phyloP scores from a whole-genome alignment of 2,329 filamentous ascomycete genomes.

The Trichoderma koningii region DNA sequence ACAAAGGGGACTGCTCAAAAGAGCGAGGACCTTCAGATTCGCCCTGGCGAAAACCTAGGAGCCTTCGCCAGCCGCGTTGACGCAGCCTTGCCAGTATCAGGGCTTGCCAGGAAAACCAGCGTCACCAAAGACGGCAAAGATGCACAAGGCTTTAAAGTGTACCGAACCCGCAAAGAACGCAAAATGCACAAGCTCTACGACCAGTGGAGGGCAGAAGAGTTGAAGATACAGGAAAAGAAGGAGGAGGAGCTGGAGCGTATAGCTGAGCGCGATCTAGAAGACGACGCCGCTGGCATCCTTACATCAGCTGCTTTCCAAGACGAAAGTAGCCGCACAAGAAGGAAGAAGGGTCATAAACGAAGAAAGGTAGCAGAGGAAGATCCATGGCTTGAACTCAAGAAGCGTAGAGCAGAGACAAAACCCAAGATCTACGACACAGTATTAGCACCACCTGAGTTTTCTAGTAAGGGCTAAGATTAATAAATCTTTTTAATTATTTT shows the following conservation, averaged over 20 bases:
- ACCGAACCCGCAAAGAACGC: slow-evolving; percentile 79
- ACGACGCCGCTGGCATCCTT: slow-evolving; percentile 52
- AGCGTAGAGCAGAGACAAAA: slow-evolving; percentile 60
- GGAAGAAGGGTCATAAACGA: slow-evolving; percentile 41
- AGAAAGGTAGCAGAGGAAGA: slow-evolving; percentile 63
- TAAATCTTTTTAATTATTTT: slow-evolving; percentile 2
- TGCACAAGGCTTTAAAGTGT: slow-evolving; percentile 64
- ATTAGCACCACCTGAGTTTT: slow-evolving; percentile 73
- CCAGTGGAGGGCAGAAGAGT: slow-evolving; percentile 71
- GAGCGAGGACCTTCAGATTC: slow-evolving; percentile 64
- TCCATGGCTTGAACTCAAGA: slow-evolving; percentile 75
- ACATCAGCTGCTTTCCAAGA: slow-evolving; percentile 48
- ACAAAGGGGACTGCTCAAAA: slow-evolving; percentile 32
- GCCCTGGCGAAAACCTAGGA: slow-evolving; percentile 78
- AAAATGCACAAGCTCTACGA: slow-evolving; percentile 79
- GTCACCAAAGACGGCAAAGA: slow-evolving; percentile 61
- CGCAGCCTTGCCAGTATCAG: slow-evolving; percentile 74
- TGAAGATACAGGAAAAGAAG: slow-evolving; percentile 62
- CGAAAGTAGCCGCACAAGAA: slow-evolving; percentile 39
- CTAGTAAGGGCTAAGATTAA: slow-evolving; percentile 42
- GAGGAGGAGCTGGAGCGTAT: slow-evolving; percentile 67
- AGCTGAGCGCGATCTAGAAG: slow-evolving; percentile 63
- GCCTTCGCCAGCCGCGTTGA: slow-evolving; percentile 85
- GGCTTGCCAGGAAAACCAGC: slow-evolving; percentile 63
- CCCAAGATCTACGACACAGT: slow-evolving; percentile 62